Base-by-base conservation (phyloP, 2,329 filamentous ascomycete species). In the Blumeriella jaapii region DNA sequence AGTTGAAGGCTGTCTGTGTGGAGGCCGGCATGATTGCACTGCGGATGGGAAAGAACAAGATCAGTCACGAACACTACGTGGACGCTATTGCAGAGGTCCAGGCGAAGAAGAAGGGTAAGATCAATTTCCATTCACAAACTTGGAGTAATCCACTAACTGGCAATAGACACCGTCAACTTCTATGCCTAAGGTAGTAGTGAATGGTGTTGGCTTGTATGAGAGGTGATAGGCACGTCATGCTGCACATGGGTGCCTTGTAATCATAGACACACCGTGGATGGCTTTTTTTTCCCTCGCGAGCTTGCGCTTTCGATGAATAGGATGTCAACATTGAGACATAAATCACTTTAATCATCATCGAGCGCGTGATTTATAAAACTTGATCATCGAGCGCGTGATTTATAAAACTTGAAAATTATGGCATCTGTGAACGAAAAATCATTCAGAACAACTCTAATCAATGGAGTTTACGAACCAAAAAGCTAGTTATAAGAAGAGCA, bases 21-120 rank as follows among this genome's bases (percentile, higher is more conserved):
- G 91, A 98, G 66, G 91, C 91, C 33, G 91, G 91, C 58, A 98
- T 98, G 91, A 98, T 98, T 63, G 91, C 91, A 17, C 67, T 98
- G 55, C 75, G 91, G 50, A 85, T 80, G 59, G 91, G 91, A 42
- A 87, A 93, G 69, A 86, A 80, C 63, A 95, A 95, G 72, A 91
- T 98, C 56, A 82, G 82, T 41, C 91, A 98, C 59, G 91, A 98
- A 67, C 85, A 98, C 62, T 98, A 96, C 57, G 91, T 98, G 32
- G 91, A 98, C 67, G 91, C 91, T 42, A 96, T 98, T 60, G 74
- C 86, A 23, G 91, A 98, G 63, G 91, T 98, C 51, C 85, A 87
- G 61, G 78, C 81, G 93, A 93, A 74, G 85, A 93, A 58, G 72
- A 52, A 53, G 39, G 46, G 41, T 40, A 45, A 28, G 40, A 38